A percentile compares a stretch with the other conserved stretches of the same genome.
These are phyloP conservation scores for Sporothrix pallida DNA, from an alignment of 2,329 filamentous ascomycete species.

Conservation along the genomic window DNA sequence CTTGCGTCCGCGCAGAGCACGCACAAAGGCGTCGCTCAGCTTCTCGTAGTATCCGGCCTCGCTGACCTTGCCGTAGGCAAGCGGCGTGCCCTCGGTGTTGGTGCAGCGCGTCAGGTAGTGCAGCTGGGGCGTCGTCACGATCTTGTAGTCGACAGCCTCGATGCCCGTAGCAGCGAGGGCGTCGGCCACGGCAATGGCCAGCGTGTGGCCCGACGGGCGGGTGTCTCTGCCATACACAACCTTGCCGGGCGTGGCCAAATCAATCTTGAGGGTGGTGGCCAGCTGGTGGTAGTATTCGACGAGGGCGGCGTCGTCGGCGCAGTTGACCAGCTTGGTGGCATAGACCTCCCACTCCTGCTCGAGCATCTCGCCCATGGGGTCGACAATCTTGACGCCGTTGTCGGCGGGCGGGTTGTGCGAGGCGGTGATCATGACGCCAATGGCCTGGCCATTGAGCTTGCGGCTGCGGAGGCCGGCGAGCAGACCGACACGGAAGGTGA, in stretches of 20 bases:
- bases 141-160: constrained; percentile 82
- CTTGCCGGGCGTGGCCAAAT: constrained; percentile 71
- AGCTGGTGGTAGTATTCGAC: constrained; percentile 77
- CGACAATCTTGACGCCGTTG: constrained; percentile 94
- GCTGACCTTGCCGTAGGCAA: constrained; percentile 85
- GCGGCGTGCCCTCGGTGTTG: constrained; percentile 87
- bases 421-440: constrained; percentile 95
- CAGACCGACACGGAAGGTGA: constrained; percentile 90
- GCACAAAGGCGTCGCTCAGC: constrained; percentile 81
- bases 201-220: constrained; percentile 83
- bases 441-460: constrained; percentile 86
- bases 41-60: constrained; percentile 97
- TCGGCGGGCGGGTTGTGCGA: constrained; percentile 90
- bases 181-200: constrained; percentile 79
- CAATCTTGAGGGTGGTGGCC: constrained; percentile 76
- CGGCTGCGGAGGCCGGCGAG: constrained; percentile 87
- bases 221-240: constrained; percentile 94
- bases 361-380: constrained; percentile 97
- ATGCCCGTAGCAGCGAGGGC: constrained; percentile 77
- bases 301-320: constrained; percentile 74
- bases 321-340: constrained; percentile 89
- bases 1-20: constrained; percentile 78
- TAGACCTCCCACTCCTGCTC: constrained; percentile 93
- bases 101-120: constrained; percentile 95
- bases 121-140: constrained; percentile 94